Conservation (phyloP, 768 basidiomycete genomes). For the Mycena galopus region DNA sequence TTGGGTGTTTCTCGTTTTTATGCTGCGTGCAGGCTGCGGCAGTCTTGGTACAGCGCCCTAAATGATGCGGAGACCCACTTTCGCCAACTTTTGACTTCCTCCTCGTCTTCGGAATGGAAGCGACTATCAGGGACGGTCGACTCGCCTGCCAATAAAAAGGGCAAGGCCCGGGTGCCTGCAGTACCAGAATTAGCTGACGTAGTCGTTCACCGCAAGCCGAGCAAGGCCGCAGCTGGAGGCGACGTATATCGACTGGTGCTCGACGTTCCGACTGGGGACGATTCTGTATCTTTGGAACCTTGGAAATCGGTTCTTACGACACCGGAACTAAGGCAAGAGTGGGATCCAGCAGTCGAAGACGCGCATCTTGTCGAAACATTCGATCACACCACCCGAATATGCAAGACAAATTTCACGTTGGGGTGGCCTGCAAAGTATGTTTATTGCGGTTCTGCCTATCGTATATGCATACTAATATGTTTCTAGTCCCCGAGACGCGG, state of each 20-base stretch:
- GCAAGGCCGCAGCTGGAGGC: slow-evolving; percentile 78
- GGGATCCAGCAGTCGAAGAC: slow-evolving; percentile 95
- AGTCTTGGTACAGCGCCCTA: slow-evolving; percentile 86
- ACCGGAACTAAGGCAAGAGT: slow-evolving; percentile 88
- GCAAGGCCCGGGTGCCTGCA: slow-evolving; percentile 66
- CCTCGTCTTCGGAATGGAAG: slow-evolving; percentile 84
- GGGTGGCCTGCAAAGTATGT: slow-evolving; percentile 98
- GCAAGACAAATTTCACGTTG: slow-evolving; percentile 90
- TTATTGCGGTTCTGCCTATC: neutral
- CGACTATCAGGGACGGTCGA: slow-evolving; percentile 68
- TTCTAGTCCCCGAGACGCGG: slow-evolving; percentile 88
- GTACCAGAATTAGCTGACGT: slow-evolving; percentile 79
- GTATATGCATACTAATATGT: slow-evolving; percentile 27
- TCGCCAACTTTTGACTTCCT: slow-evolving; percentile 80
- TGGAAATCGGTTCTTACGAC: slow-evolving; percentile 88
- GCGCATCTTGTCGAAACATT: slow-evolving; percentile 88
- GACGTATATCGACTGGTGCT: slow-evolving; percentile 85
- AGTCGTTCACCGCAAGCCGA: slow-evolving; percentile 78
- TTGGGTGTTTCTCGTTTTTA: slow-evolving; percentile 3
- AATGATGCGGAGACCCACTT: slow-evolving; percentile 82
- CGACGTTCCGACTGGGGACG: slow-evolving; percentile 80
- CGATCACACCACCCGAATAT: slow-evolving; percentile 87
- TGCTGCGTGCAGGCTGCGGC: slow-evolving; percentile 69
- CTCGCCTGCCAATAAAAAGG: slow-evolving; percentile 63
- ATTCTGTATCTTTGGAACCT: slow-evolving; percentile 73